Evolutionary conservation across 768 basidiomycete genomes (phyloP), one percentile per base, ranked within the genome.

Genomic region (Boletus patriciae): DNA sequence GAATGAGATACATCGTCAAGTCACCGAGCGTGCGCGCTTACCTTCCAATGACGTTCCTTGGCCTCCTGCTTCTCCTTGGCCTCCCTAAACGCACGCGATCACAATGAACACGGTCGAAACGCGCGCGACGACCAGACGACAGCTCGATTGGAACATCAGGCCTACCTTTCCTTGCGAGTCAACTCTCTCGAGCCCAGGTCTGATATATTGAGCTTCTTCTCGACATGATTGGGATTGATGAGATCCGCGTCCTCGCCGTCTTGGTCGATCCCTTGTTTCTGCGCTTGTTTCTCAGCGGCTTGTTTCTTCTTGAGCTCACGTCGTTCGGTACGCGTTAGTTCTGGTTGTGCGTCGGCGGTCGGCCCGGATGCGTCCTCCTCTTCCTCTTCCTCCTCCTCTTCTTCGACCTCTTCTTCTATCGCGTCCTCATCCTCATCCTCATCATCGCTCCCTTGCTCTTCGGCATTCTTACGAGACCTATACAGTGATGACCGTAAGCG

Each of bases 11-110:
- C 31, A 54, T 31, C 16, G 18, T 52, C 40, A 50, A 55, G 16
- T 50, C 13, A 2, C 3, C 21, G 21, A 66, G 37, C 25, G 16
- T 25, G 13, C 13, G 12, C 15, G 60, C 77, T 1, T 27, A 90
- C 88, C 83, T 95, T 92, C 86, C 87, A 87, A 71, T 96, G 96
- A 25, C 82, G 78, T 27, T 93, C 92, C 68, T 91, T 84, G 2
- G 93, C 91, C 1, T 94, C 93, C 65, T 89, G 81, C 77, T 94
- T 94, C 73, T 95, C 93, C 69, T 94, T 94, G 67, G 86, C 87
- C 68, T 97, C 95, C 61, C 94, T 94, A 59, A 31, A 53, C 1
- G 27, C 9, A 23, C 15, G 33, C 21, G 10, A 40, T 29, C 19
- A 36, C 15, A 11, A 31, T 55, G 16, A 55, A 46, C 27, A 6